Evolutionary conservation across 208 protist species (phyloP), one percentile per base, ranked within the genome.

Genomic region (Wallacemonas sp.): DNA sequence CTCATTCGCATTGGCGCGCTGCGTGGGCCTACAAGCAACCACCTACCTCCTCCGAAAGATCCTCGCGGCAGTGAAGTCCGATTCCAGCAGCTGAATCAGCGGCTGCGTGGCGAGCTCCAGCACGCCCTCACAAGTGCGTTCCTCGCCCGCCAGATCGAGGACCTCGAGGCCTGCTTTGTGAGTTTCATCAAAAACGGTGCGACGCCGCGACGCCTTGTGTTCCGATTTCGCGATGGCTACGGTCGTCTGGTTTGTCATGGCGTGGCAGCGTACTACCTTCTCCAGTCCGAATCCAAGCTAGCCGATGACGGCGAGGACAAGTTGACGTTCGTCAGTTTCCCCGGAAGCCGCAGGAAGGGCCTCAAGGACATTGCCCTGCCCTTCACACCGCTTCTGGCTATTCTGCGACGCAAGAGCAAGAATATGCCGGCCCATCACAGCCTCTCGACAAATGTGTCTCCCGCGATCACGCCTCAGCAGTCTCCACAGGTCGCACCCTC

Each of bases 211-310:
- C 70, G 74, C 21, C 68, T 96, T 1, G 75, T 79, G 51, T 88
- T 91, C 49, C 66, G 74, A 39, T 96, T 93, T 62, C 83, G 82
- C 14, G 90, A 96, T 70, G 90, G 90, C 19, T 96, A 96, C 66
- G 86, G 90, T 21, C 79, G 90, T 8, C 70, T 96, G 8, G 79
- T 96, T 4, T 93, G 86, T 70, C 90, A 96, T 62, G 90, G 86
- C 28, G 86, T 96, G 4, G 85, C 83, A 1, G 85, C 80, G 11
- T 96, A 90, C 68, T 96, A 96, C 72, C 60, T 80, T 12, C 78
- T 93, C 14, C 68, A 84, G 9, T 93, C 90, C 21, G 66, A 90
- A 45, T 90, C 84, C 0, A 73, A 62, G 12, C 66, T 70, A 1
- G 70, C 78, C 36, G 65, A 62, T 19, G 75, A 90, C 58, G 81